Percentiles rank a stretch among this genome's conserved stretches.
Evolutionary conservation across 176 grass and related monocot genomes (phyloP).

Genomic region (Musa itinerans): DNA sequence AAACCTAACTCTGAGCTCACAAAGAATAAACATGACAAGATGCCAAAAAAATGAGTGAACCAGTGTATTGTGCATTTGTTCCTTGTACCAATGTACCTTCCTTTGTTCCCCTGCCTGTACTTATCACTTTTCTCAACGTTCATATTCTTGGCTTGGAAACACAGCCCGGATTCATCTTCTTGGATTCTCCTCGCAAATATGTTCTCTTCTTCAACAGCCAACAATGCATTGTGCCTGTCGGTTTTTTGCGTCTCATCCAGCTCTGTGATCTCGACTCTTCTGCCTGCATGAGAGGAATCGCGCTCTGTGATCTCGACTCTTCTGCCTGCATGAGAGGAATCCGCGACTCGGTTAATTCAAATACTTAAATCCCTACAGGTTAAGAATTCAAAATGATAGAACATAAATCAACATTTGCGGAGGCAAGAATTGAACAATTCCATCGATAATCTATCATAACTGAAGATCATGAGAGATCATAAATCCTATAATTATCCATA

Average conservation of each 20-base stretch:
- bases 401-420: too few species aligned
- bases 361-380: too few species aligned
- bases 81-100: not conserved
- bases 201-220: not conserved
- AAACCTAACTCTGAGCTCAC: not conserved
- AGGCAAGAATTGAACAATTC: too few species aligned
- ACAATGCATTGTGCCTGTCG: not conserved
- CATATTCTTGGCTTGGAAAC: not conserved
- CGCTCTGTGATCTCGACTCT: too few species aligned
- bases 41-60: not conserved
- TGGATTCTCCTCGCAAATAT: conserved; percentile 8
- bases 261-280: not conserved
- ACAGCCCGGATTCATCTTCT: not conserved
- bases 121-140: not conserved
- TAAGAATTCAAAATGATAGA: too few species aligned
- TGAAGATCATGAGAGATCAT: too few species aligned
- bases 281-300: too few species aligned
- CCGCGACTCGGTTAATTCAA: too few species aligned
- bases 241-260: not conserved
- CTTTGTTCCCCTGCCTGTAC: not conserved
- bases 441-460: too few species aligned
- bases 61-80: not conserved
- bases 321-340: too few species aligned
- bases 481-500: not conserved
- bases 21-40: not conserved